Evolutionary conservation across 225 moss, liverwort and hornwort species (phyloP).

Genomic region (Bryum argenteum): DNA sequence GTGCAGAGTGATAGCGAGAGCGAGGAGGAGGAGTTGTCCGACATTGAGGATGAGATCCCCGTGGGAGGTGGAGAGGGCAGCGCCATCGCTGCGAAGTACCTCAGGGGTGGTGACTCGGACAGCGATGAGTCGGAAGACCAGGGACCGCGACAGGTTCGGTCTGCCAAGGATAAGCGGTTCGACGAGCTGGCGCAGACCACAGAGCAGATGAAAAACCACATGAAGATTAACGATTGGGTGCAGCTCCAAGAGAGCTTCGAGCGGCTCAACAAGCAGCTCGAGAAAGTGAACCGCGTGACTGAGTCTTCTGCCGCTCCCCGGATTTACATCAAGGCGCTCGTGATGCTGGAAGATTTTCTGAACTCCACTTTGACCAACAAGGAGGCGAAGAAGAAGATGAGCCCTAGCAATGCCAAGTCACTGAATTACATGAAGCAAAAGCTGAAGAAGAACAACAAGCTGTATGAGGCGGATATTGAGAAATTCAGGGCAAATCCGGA

Average conservation of each 20-base stretch:
- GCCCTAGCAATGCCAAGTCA: slow-evolving; percentile 91
- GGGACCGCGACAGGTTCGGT: slow-evolving; percentile 71
- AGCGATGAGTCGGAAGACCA: slow-evolving; percentile 87
- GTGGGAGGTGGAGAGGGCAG: slow-evolving; percentile 25
- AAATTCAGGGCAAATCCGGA: slow-evolving; percentile 81
- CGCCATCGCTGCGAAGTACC: slow-evolving; percentile 29
- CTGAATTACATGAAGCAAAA: slow-evolving; percentile 99
- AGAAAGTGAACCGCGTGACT: slow-evolving; percentile 92
- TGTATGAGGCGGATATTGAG: slow-evolving; percentile 84
- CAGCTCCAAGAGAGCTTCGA: slow-evolving; percentile 96
- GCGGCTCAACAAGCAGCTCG: slow-evolving; percentile 91
- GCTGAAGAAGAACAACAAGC: slow-evolving; percentile 92
- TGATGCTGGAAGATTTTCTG: slow-evolving; percentile 90
- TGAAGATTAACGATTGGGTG: slow-evolving; percentile 99
- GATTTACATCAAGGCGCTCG: slow-evolving; percentile 85
- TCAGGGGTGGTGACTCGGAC: slow-evolving; percentile 47
- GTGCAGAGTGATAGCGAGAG: slow-evolving; percentile 38
- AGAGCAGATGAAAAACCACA: slow-evolving; percentile 88
- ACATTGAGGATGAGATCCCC: slow-evolving; percentile 27
- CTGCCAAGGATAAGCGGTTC: slow-evolving; percentile 90
- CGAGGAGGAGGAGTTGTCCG: slow-evolving; percentile 39
- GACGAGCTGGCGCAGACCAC: slow-evolving; percentile 90
- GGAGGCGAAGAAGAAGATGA: slow-evolving; percentile 98
- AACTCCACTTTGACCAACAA: slow-evolving; percentile 74
- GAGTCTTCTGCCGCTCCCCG: slow-evolving; percentile 80